Evolutionary conservation across 1,139 yeast genomes (phyloP).

Genomic region (Hyphopichia burtonii): DNA sequence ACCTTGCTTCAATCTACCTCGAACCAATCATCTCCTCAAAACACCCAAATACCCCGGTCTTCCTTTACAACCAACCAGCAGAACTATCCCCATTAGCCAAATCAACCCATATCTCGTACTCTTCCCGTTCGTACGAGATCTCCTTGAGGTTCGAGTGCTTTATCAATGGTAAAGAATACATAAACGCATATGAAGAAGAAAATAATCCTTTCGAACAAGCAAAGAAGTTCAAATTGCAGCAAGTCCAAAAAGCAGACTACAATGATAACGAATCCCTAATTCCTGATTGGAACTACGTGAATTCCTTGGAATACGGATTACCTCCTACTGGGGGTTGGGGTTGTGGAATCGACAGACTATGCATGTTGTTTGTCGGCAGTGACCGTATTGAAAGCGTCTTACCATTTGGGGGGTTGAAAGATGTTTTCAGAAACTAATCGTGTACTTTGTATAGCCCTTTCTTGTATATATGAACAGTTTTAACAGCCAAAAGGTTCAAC

Average conservation of each 20-base stretch:
- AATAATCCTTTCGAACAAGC: slow-evolving; percentile 76
- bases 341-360: slow-evolving; percentile 83
- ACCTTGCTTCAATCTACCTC: slow-evolving; percentile 56
- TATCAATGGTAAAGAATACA: slow-evolving; percentile 76
- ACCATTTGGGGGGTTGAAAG: slow-evolving; percentile 77
- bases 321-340: slow-evolving; percentile 99
- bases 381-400: slow-evolving; percentile 76
- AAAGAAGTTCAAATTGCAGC: slow-evolving; percentile 60
- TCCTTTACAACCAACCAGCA: slow-evolving; percentile 82
- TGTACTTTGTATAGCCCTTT: too few relatives aligned
- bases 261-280: slow-evolving; percentile 63
- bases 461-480: too few relatives aligned
- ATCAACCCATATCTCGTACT: slow-evolving; percentile 28
- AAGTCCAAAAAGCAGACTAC: slow-evolving; percentile 41
- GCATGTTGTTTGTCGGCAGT: slow-evolving; percentile 70
- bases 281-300: slow-evolving; percentile 72
- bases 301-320: slow-evolving; percentile 84
- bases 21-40: slow-evolving; percentile 56
- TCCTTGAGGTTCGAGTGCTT: slow-evolving; percentile 83
- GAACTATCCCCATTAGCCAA: slow-evolving; percentile 87
- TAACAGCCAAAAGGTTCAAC: background rate
- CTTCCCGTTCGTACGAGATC: slow-evolving; percentile 37
- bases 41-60: slow-evolving; percentile 51
- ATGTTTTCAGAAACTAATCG: slow-evolving; percentile 37
- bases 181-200: slow-evolving; percentile 96